These are phyloP conservation scores for Rhodotorula toruloides DNA, from an alignment of 768 basidiomycete genomes.

Conservation along the genomic window DNA sequence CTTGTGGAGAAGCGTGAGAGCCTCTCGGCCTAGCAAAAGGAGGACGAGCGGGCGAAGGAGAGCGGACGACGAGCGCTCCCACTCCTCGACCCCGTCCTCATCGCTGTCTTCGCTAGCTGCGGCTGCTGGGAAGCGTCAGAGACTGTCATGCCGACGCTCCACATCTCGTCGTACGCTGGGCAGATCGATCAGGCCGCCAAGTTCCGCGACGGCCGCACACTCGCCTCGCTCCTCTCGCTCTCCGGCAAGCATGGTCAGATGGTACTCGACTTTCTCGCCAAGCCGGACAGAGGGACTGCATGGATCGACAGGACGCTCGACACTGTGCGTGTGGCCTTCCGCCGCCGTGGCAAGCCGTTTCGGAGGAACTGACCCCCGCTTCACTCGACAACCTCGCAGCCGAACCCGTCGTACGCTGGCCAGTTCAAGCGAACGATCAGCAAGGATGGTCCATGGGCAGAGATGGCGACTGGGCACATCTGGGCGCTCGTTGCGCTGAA, in stretches of 20 bases:
- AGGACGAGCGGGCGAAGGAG: no score
- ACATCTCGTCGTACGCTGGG: neutral
- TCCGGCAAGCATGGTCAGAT: neutral
- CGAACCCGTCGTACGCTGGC: neutral
- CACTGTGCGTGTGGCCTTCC: neutral
- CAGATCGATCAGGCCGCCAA: neutral
- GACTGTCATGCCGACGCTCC: neutral
- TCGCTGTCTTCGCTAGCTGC: neutral
- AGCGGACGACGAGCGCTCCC: no score
- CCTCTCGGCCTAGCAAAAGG: no score
- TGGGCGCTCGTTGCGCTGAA: slow-evolving; percentile 17
- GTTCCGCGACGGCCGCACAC: neutral
- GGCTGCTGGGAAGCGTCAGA: neutral
- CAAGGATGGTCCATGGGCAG: slow-evolving; percentile 6
- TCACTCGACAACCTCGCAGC: neutral
- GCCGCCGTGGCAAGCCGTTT: neutral
- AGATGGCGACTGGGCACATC: slow-evolving; percentile 21
- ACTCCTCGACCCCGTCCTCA: no score
- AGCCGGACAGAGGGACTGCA: neutral
- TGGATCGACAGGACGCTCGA: neutral
- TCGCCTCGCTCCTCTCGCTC: slow-evolving; percentile 12
- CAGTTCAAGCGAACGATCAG: neutral
- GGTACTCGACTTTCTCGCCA: slow-evolving; percentile 12
- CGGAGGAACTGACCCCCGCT: neutral
- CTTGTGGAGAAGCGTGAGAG: neutral